These are phyloP conservation scores for Aspergillus nanangensis DNA, from an alignment of 495 filamentous ascomycete genomes.

Conservation along the genomic window DNA sequence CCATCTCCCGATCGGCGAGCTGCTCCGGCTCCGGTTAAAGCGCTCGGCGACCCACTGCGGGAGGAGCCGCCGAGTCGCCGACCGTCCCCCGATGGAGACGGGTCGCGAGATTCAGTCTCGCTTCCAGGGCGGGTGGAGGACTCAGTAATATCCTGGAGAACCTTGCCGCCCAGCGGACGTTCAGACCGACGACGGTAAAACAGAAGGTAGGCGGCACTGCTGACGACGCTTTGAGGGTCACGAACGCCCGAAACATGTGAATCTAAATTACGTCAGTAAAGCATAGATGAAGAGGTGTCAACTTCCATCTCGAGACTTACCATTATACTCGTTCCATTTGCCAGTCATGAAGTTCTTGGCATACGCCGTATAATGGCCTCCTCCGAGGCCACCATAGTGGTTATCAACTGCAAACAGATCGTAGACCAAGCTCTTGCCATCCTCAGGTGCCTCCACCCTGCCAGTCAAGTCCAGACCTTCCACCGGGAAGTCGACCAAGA, in stretches of 20 bases:
- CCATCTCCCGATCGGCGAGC: slow-evolving; percentile 62
- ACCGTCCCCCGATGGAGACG: slow-evolving; percentile 70
- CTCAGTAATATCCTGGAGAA: slow-evolving; percentile 63
- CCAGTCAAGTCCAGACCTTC: slow-evolving; percentile 78
- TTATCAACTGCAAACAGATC: slow-evolving; percentile 94
- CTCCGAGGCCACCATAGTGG: slow-evolving; percentile 86
- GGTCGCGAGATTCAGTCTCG: slow-evolving; percentile 41
- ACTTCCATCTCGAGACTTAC: slow-evolving; percentile 37
- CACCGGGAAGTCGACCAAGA: slow-evolving; percentile 86
- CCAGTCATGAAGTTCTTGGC: slow-evolving; percentile 85
- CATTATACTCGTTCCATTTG: slow-evolving; percentile 92
- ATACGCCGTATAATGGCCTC: slow-evolving; percentile 92
- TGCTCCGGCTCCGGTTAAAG: slow-evolving; percentile 69
- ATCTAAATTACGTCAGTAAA: slow-evolving; percentile 49
- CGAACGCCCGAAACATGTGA: slow-evolving; percentile 54
- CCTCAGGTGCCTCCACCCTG: slow-evolving; percentile 70
- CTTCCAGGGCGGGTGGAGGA: slow-evolving; percentile 41
- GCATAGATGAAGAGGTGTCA: not conserved
- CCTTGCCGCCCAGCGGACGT: slow-evolving; percentile 69
- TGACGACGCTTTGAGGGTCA: slow-evolving; percentile 54
- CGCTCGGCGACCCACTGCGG: slow-evolving; percentile 82
- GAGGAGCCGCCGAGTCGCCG: slow-evolving; percentile 81
- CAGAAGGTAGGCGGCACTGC: slow-evolving; percentile 77
- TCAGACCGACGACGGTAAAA: slow-evolving; percentile 90
- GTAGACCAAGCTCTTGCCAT: slow-evolving; percentile 77